Evolutionary conservation across 495 filamentous ascomycete genomes (phyloP).

Genomic region (Achaetomiella virescens): DNA sequence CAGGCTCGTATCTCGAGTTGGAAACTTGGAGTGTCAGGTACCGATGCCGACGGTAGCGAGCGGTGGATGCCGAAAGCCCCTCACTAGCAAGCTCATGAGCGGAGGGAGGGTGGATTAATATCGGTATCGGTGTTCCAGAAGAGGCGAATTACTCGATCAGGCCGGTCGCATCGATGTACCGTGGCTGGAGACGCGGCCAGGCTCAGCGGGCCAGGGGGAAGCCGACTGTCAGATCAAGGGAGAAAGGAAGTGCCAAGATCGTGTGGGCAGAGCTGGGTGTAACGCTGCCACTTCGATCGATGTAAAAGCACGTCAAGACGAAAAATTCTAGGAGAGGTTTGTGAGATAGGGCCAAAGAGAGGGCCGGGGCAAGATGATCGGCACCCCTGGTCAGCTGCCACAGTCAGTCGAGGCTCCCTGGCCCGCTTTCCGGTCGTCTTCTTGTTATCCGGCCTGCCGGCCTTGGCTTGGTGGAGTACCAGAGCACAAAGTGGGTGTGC

Average conservation of each 20-base stretch:
- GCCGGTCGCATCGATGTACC: not conserved
- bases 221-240: not conserved
- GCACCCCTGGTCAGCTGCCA: conserved; percentile 12
- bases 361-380: conserved; percentile 4
- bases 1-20: conserved; percentile 11
- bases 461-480: not conserved
- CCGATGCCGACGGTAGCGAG: conserved; percentile 21
- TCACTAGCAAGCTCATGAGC: conserved; percentile 37
- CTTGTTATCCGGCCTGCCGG: conserved; percentile 1
- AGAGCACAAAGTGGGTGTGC: not conserved
- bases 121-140: not conserved
- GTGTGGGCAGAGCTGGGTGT: not conserved
- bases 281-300: not conserved
- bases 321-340: not conserved
- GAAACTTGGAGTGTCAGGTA: conserved; percentile 25
- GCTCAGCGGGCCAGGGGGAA: not conserved
- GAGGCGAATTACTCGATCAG: not conserved
- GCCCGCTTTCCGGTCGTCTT: conserved; percentile 1
- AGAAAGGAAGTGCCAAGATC: conserved; percentile 2
- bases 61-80: conserved; percentile 15
- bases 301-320: not conserved
- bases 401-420: not conserved
- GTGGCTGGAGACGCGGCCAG: conserved; percentile 6
- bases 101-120: conserved; percentile 6
- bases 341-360: not conserved